Base-by-base conservation (phyloP, 2,329 filamentous ascomycete species). In the Rutstroemia sp. region DNA sequence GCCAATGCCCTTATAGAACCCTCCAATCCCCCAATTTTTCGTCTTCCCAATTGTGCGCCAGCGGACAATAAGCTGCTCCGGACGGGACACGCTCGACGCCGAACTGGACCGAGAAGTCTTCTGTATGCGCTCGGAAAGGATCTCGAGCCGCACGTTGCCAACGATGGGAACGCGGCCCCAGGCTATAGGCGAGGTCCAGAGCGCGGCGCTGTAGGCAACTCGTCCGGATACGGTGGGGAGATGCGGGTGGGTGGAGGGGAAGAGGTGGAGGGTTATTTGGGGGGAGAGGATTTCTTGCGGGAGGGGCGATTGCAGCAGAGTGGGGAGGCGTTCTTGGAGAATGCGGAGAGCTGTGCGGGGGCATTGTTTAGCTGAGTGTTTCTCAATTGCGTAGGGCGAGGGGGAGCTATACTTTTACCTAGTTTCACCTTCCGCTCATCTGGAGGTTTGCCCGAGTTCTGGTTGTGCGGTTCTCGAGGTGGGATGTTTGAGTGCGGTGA, bases 171-270 rank as follows among this genome's bases (percentile, higher is more conserved):
- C 80, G 27, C 89, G 84, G 67, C 95, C 95, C 94, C 94, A 99
- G 30, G 92, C 92, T 51, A 99, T 87, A 0, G 94, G 94, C 0
- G 92, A 91, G 0, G 94, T 96, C 92, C 92, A 97, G 39, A 99
- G 77, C 2, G 94, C 94, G 17, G 94, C 92, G 38, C 88, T 88
- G 71, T 99, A 99, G 48, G 90, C 87, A 38, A 96, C 87, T 48
- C 88, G 84, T 52, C 94, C 94, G 27, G 89, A 89, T 42, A 97
- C 94, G n/a, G 84, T 88, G 36, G 94, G 94, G 2, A 99, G 88
- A 70, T 92, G 87, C 2, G 88, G 89, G 67, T 95, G 89, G 0
- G 89, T 94, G 27, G 83, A 82, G 39, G 84, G 84, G 70, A 88
- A 88, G 62, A 88, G 81, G 69, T 85, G 81, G 44, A 87, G 81